Conservation (phyloP, 257 asterid genomes). For the Fraxinus anomala region DNA sequence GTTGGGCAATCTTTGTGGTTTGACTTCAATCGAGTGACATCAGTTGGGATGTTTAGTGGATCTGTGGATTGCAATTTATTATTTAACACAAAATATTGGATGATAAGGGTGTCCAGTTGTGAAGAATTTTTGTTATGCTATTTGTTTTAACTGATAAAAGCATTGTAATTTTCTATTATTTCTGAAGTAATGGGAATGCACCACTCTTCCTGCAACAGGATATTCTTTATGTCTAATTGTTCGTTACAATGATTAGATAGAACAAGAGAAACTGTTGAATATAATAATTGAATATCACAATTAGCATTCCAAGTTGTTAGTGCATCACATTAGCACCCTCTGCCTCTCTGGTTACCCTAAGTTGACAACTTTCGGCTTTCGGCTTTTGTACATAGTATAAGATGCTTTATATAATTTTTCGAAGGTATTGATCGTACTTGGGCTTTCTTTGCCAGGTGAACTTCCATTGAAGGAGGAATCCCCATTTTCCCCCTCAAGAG, state of each 20-base stretch:
- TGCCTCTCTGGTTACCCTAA: background rate
- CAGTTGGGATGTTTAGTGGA: slow-evolving; percentile 4
- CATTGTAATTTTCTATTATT: background rate
- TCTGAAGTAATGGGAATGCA: background rate
- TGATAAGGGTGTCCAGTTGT: slow-evolving; percentile 2
- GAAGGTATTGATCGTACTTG: slow-evolving; percentile 32
- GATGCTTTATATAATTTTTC: background rate
- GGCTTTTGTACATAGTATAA: background rate
- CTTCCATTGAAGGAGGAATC: slow-evolving; percentile 68
- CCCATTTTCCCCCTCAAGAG: slow-evolving; percentile 59
- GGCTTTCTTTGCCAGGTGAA: slow-evolving; percentile 55
- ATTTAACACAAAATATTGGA: background rate
- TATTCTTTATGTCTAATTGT: background rate
- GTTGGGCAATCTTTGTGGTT: background rate
- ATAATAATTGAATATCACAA: background rate
- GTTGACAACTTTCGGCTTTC: slow-evolving; percentile 4
- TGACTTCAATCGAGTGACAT: slow-evolving; percentile 15
- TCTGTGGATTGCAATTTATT: slow-evolving; percentile 1
- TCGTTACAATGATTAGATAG: background rate
- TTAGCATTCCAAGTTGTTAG: background rate
- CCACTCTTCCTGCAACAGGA: background rate
- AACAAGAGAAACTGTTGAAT: background rate
- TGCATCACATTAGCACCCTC: background rate
- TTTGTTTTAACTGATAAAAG: background rate
- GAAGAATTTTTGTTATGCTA: background rate